Base-by-base conservation (phyloP, 1,284 basidiomycete genomes). In the Ceratobasidium sp. region DNA sequence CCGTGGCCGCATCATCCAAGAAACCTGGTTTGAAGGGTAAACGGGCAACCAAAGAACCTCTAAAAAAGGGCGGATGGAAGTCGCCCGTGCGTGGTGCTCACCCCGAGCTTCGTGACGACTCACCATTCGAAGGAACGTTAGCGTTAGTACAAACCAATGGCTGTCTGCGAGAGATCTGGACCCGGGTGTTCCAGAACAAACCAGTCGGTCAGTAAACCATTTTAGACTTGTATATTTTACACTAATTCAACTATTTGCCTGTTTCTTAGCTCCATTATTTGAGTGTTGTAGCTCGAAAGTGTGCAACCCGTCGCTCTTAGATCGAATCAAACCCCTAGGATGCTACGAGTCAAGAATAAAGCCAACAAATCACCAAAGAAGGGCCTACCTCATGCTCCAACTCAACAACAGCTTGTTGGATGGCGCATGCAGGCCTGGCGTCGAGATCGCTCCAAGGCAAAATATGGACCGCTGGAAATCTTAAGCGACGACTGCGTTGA, bases 81-180 rank as follows among this genome's bases (percentile, higher is more conserved):
- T 66, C 64, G 6, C 0, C 26, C 3, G 11, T 63, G 6, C 28
- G 2, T 2, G 28, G 45, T 6, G 28, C 26, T 15, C 64, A 66
- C 4, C 64, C 64, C 45, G 45, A 49, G 28, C 23, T 66, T 66
- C 64, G 45, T 6, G 28, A 49, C 3, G 47, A 66, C 45, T 66
- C 45, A 17, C 64, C 64, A 20, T 66, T 33, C 17, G 64, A 66
- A 66, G 64, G 64, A 1, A 51, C 64, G 3, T n/a, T 66, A 11
- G 64, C 20, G 20, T 26, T 66, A 13, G 64, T 66, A 1, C 64
- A 66, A 23, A 66, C 64, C 2, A 47, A 51, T 6, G 64, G 47
- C 17, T 66, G 64, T 51, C 45, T 47, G 26, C 64, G 64, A 20
- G 20, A 66, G 47, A 23, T 66, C 2, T 66, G 64, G 64, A 66